A percentile compares a stretch with the other conserved stretches of the same genome.
Conservation (phyloP, 2,329 filamentous ascomycete species). For the Diaporthe sp. region DNA sequence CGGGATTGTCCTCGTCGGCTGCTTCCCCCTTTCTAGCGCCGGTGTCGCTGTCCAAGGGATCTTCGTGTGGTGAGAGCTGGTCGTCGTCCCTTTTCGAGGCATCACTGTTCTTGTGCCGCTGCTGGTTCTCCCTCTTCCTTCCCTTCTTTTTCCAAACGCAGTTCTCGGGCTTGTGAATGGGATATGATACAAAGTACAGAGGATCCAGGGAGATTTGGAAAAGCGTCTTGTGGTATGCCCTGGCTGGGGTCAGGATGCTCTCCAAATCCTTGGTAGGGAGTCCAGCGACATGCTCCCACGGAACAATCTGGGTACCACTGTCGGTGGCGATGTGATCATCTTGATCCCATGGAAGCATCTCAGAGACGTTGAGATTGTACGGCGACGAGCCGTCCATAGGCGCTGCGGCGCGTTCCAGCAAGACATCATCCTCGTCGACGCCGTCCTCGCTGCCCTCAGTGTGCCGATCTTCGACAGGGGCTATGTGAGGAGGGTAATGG, state of each 20-base stretch:
- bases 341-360: constrained; percentile 58
- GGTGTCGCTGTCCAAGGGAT: constrained; percentile 36
- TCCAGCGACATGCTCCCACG: constrained; percentile 80
- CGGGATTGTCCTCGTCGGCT: constrained; percentile 43
- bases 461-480: constrained; percentile 49
- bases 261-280: constrained; percentile 82
- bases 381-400: constrained; percentile 46
- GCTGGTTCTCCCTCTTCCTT: constrained; percentile 49
- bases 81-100: constrained; percentile 44
- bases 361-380: constrained; percentile 46
- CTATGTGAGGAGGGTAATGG: constrained; percentile 80
- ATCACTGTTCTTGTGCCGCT: constrained; percentile 43
- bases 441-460: constrained; percentile 47
- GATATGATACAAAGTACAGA: constrained; percentile 83
- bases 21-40: constrained; percentile 38
- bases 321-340: constrained; percentile 67
- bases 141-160: constrained; percentile 79
- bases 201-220: constrained; percentile 88
- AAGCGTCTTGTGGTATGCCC: constrained; percentile 80
- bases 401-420: constrained; percentile 58
- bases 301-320: constrained; percentile 67
- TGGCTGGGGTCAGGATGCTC: constrained; percentile 80
- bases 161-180: constrained; percentile 83
- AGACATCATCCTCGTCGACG: constrained; percentile 62
- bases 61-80: constrained; percentile 39